A percentile compares a stretch with the other conserved stretches of the same genome.
Conservation (phyloP, 2,329 filamentous ascomycete species). For the Arthroderma sp. region DNA sequence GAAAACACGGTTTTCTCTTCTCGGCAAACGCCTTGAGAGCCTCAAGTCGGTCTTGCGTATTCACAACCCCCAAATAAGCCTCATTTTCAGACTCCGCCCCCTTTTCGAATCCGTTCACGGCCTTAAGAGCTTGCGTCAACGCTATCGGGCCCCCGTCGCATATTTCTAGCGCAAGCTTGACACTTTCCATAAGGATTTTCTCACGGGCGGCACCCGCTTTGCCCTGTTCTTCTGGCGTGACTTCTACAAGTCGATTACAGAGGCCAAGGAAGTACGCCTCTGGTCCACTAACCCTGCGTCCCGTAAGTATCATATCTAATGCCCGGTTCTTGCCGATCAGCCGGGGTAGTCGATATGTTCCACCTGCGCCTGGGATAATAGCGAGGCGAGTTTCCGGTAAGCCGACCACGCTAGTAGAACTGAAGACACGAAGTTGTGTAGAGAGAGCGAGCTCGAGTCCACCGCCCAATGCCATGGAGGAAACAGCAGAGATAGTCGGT, state of each 20-base stretch:
- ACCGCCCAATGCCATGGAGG: conserved; percentile 76
- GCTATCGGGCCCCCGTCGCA: conserved; percentile 83
- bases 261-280: conserved; percentile 89
- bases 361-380: conserved; percentile 89
- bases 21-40: conserved; percentile 73
- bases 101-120: conserved; percentile 53
- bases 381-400: conserved; percentile 85
- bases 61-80: conserved; percentile 72
- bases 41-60: conserved; percentile 76
- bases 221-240: conserved; percentile 42
- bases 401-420: conserved; percentile 62
- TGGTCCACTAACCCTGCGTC: conserved; percentile 64
- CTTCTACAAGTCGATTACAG: conserved; percentile 77
- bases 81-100: conserved; percentile 69
- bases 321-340: conserved; percentile 70
- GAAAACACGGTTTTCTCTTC: conserved; percentile 59
- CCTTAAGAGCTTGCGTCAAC: conserved; percentile 62
- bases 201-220: conserved; percentile 48
- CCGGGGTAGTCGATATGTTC: conserved; percentile 72
- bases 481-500: conserved; percentile 79
- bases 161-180: conserved; percentile 69
- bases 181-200: conserved; percentile 59
- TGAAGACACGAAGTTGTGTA: conserved; percentile 78
- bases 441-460: conserved; percentile 85
- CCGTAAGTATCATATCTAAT: conserved; percentile 82